These are phyloP conservation scores for Tinospora cordifolia DNA, from an alignment of 164 flowering plant species.

Conservation along the genomic window DNA sequence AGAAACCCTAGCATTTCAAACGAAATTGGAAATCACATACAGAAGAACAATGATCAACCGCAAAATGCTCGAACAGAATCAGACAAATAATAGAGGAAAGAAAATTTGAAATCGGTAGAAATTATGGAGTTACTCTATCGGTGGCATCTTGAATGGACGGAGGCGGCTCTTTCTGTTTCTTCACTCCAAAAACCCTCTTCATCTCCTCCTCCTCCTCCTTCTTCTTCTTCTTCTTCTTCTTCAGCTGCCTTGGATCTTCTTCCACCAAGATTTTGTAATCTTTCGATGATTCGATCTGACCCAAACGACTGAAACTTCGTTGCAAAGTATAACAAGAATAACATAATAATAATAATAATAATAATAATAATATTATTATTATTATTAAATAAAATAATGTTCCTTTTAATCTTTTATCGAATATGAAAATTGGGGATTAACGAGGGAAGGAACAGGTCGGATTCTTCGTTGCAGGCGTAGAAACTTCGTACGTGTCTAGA, in stretches of 20 bases:
- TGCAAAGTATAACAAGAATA: too few species aligned
- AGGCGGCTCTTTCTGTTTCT: conserved; percentile 89
- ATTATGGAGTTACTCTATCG: conserved; percentile 32
- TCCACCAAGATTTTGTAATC: neutral
- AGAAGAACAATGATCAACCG: neutral
- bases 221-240: neutral
- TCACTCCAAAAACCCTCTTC: conserved; percentile 79
- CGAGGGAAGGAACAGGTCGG: too few species aligned
- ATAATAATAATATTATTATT: too few species aligned
- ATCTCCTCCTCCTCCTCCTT: conserved; percentile 20
- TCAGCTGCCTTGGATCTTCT: neutral
- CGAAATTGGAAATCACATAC: neutral
- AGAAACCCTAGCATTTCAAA: neutral
- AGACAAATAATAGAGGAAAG: neutral
- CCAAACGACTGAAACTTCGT: too few species aligned
- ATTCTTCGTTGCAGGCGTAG: too few species aligned
- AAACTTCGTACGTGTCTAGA: too few species aligned
- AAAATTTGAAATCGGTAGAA: neutral
- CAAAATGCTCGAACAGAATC: neutral
- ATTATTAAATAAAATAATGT: too few species aligned
- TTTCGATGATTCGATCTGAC: neutral
- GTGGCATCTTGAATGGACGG: conserved; percentile 33
- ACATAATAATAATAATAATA: too few species aligned
- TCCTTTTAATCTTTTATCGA: too few species aligned
- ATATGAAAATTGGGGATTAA: too few species aligned